Base-by-base conservation (phyloP, 1,139 yeast genomes). In the Taiozyma sp. region DNA sequence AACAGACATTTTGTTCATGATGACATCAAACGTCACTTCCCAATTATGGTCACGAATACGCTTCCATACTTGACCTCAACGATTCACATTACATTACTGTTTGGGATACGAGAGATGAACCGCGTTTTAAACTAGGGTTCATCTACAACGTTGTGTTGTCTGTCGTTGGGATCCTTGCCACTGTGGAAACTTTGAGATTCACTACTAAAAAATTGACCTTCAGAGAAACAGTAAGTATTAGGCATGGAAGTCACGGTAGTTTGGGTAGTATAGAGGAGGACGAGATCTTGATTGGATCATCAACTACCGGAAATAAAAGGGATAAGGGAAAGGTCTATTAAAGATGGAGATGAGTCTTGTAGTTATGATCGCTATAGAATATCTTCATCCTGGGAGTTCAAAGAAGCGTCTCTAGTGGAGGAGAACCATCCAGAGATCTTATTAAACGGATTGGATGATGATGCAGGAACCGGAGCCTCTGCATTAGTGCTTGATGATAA, bases 1-100 rank as follows among this genome's bases (percentile, higher is more conserved):
- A 80, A 80, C 57, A 64, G 80, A 38, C 57, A 73, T 19, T 59
- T 79, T 16, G 64, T 65, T 32, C 65, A 68, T 22, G 79, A 79
- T 57, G 81, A 77, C 57, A 72, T 75, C 73, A 78, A 78, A 60
- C 65, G 84, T 54, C 76, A 75, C 57, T 72, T 78, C 51, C 69
- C 76, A 19, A 79, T 80, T 38, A 81, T 78, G 4, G 55, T 66
- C 32, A 80, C 83, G 8, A 80, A 80, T 57, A 72, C 76, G 9
- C 64, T 77, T 48, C 81, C 83, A 0, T 80, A 79, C 55, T 14
- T 51, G 14, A 53, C 54, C 8, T 59, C 51, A 8, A 23, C 28
- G 4, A 63, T 68, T 10, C 72, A n/a, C n/a, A n/a, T n/a, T n/a
- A 71, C 2, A 73, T 76, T 42, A 63, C 75, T 45, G 77, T 74